Conservation (phyloP, 495 filamentous ascomycete species). For the Penicillium canariense region DNA sequence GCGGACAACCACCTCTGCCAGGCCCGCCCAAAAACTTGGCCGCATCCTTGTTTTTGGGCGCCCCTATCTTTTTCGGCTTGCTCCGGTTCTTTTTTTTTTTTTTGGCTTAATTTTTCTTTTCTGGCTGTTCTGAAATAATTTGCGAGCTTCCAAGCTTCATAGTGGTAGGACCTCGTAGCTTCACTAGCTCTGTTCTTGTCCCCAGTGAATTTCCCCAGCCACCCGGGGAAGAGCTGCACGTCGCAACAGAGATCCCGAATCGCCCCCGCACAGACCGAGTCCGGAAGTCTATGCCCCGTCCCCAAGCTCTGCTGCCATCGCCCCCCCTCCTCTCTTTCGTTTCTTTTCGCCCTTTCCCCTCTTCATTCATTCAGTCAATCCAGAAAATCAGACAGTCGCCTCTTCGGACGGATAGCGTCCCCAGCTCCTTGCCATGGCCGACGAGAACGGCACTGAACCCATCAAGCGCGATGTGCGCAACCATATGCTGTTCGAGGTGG, state of each 20-base stretch:
- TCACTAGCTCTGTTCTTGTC: no score
- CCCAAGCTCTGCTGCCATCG: neutral
- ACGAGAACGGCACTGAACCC: conserved; percentile 37
- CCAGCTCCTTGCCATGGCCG: conserved; percentile 22
- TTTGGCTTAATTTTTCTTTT: no score
- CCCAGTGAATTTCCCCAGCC: no score
- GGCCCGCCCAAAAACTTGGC: no score
- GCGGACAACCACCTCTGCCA: neutral
- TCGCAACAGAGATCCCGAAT: conserved; percentile 2
- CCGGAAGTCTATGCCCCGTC: conserved; percentile 17
- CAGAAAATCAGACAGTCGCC: no score
- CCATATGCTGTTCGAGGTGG: conserved; percentile 88
- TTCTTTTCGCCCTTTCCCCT: conserved; percentile 2
- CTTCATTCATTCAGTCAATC: no score
- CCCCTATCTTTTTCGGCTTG: no score
- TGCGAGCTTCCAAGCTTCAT: no score
- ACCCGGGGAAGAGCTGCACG: neutral
- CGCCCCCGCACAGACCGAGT: conserved; percentile 31
- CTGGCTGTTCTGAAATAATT: no score
- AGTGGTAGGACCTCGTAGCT: no score
- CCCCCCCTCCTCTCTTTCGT: conserved; percentile 10
- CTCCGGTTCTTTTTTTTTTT: no score
- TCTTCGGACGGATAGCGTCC: neutral
- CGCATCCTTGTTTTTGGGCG: no score
- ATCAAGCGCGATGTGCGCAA: conserved; percentile 67